phyloP scores from a whole-genome alignment of 805 yeast genomes.

The Cyberlindnera saturnus region DNA sequence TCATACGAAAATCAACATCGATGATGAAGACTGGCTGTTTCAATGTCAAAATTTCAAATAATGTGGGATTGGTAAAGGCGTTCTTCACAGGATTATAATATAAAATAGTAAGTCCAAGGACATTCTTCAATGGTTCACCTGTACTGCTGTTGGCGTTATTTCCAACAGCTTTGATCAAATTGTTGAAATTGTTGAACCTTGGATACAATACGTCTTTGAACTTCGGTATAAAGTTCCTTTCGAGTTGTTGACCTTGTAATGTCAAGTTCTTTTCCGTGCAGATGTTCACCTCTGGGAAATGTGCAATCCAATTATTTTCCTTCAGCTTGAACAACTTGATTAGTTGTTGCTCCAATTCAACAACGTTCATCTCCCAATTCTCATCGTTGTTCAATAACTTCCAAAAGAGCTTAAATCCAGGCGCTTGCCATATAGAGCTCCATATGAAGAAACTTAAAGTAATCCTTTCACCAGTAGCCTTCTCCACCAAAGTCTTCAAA shows the following conservation, averaged over 20 bases:
- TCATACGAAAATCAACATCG: conserved; percentile 19
- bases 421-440: conserved; percentile 60
- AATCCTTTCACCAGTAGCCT: conserved; percentile 13
- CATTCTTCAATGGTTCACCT: conserved; percentile 20
- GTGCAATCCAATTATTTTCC: conserved; percentile 53
- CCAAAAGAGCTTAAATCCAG: conserved; percentile 41
- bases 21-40: conserved; percentile 24
- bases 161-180: conserved; percentile 30
- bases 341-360: conserved; percentile 30
- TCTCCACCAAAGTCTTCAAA: conserved; percentile 25
- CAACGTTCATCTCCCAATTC: conserved; percentile 44
- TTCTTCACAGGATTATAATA: conserved; percentile 30
- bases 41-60: conserved; percentile 32
- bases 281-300: conserved; percentile 85
- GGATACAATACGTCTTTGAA: conserved; percentile 69
- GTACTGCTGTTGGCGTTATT: conserved; percentile 3
- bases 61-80: conserved; percentile 29
- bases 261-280: conserved; percentile 41
- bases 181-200: conserved; percentile 54
- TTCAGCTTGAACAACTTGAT: conserved; percentile 26
- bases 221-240: conserved; percentile 53
- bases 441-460: conserved; percentile 58
- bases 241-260: conserved; percentile 49
- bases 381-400: conserved; percentile 57
- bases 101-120: conserved; percentile 31